These are phyloP conservation scores for Didymella segeticola DNA, from an alignment of 2,329 filamentous ascomycete genomes.

Conservation along the genomic window DNA sequence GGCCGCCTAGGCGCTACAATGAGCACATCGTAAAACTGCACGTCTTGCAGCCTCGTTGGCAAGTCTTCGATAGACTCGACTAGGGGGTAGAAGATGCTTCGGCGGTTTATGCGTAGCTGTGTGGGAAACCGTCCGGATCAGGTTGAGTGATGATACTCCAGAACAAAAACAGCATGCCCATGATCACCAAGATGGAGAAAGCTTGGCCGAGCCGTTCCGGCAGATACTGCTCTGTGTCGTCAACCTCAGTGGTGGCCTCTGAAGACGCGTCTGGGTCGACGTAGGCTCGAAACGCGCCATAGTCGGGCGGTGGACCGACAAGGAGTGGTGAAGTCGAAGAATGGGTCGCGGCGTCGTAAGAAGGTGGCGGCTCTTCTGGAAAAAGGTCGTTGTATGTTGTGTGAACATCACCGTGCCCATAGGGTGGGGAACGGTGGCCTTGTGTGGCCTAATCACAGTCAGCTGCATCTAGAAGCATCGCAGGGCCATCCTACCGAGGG, in stretches of 20 bases:
- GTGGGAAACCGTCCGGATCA: slow-evolving; percentile 10
- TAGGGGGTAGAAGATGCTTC: background rate
- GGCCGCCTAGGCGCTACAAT: background rate
- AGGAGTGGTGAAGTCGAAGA: slow-evolving; percentile 37
- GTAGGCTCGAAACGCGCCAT: slow-evolving; percentile 40
- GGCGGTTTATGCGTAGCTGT: background rate
- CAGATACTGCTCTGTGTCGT: slow-evolving; percentile 28
- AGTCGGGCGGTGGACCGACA: slow-evolving; percentile 37
- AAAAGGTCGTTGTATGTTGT: slow-evolving; percentile 13
- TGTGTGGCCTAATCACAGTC: slow-evolving; percentile 14
- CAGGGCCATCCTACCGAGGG: background rate
- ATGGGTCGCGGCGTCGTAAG: slow-evolving; percentile 42
- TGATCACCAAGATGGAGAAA: slow-evolving; percentile 35
- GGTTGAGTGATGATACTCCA: slow-evolving; percentile 36
- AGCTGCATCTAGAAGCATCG: slow-evolving; percentile 10
- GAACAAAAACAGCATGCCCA: slow-evolving; percentile 41
- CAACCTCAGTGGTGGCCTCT: slow-evolving; percentile 37
- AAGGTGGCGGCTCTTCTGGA: slow-evolving; percentile 41
- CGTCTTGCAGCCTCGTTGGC: background rate
- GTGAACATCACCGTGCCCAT: slow-evolving; percentile 12
- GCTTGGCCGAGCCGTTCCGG: slow-evolving; percentile 41
- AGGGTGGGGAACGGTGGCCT: slow-evolving; percentile 21
- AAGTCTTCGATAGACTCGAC: too few species aligned
- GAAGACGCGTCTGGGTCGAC: slow-evolving; percentile 40
- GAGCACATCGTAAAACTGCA: background rate